Evolutionary conservation across 2,329 filamentous ascomycete genomes (phyloP), one percentile per base, ranked within the genome.

Genomic region (Stagonosporopsis chrysanthemi): DNA sequence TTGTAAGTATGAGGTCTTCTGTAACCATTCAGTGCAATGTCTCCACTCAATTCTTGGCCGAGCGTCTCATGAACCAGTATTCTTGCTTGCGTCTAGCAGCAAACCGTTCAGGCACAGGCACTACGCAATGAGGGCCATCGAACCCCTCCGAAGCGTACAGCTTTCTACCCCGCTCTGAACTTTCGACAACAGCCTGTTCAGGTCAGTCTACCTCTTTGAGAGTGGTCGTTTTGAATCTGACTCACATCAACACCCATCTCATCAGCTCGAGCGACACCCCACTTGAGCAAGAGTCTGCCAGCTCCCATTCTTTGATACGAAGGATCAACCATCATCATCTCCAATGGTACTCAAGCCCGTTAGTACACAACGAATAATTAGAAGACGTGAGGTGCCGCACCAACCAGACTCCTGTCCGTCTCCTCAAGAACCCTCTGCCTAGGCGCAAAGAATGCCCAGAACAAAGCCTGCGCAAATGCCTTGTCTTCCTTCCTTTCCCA

Each of bases 381-480:
- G 5, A 28, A 41, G 11, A n/a, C 7, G 19, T 24, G 9, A 14
- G 28, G 19, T 7, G n/a, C 45, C 50, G 1, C 41, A 62, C 50
- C 53, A 40, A 49, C 50, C 7, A 60, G 42, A 9, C 22, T 39
- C 8, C 40, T 46, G 14, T 52, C 31, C 19, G 49, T 60, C 22
- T 55, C 50, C 31, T 56, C 43, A 14, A 62, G 40, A 12, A 56
- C 41, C 29, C 41, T 53, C 53, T 60, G 53, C 17, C 53, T 62
- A n/a, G 36, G 38, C 4, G 38, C 35, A 31, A 60, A 55, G 50
- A 58, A 58, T 8, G 19, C 19, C 19, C 28, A 31, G n/a, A 60
- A 62, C 11, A 62, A 24, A 1, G 38, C 14, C 22, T 52, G 42
- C n/a, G 52, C 60, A 36, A 59, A 63, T 8, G 57, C 60, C 17